Percentiles rank a stretch among this genome's conserved stretches.
phyloP scores from a whole-genome alignment of 2,329 filamentous ascomycete genomes.

The Fusarium dlaminii region DNA sequence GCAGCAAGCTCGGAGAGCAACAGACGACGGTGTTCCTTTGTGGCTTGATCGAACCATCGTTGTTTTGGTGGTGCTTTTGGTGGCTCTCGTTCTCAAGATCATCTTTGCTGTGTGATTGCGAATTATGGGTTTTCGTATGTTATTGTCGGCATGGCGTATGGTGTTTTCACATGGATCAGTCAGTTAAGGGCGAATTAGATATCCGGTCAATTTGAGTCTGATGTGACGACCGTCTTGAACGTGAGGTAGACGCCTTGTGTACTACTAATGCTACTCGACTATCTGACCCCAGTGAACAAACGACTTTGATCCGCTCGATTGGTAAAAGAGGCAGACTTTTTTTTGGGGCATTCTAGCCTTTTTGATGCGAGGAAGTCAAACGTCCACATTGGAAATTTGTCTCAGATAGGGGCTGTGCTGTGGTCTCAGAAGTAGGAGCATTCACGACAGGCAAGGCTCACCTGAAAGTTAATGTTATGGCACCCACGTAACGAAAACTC shows the following conservation, averaged over 20 bases:
- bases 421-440: not conserved
- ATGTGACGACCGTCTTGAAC: not conserved
- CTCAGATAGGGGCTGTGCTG: not conserved
- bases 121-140: not conserved
- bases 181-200: constrained; percentile 35
- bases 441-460: not conserved
- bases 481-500: not conserved
- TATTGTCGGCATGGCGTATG: constrained; percentile 9
- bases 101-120: constrained; percentile 46
- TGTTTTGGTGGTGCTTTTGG: constrained; percentile 73
- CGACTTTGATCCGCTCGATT: not conserved
- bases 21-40: constrained; percentile 64
- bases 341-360: not conserved
- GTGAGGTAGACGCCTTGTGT: not conserved
- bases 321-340: not conserved
- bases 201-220: constrained; percentile 31
- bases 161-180: not conserved
- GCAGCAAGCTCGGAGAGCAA: constrained; percentile 34
- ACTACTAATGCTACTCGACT: not conserved
- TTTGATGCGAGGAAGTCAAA: not conserved
- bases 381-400: not conserved
- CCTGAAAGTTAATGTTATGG: not conserved
- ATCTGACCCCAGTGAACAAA: not conserved
- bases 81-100: constrained; percentile 73
- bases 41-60: constrained; percentile 88